These are phyloP conservation scores for Huntiella moniliformis DNA, from an alignment of 2,329 filamentous ascomycete genomes.

Conservation along the genomic window DNA sequence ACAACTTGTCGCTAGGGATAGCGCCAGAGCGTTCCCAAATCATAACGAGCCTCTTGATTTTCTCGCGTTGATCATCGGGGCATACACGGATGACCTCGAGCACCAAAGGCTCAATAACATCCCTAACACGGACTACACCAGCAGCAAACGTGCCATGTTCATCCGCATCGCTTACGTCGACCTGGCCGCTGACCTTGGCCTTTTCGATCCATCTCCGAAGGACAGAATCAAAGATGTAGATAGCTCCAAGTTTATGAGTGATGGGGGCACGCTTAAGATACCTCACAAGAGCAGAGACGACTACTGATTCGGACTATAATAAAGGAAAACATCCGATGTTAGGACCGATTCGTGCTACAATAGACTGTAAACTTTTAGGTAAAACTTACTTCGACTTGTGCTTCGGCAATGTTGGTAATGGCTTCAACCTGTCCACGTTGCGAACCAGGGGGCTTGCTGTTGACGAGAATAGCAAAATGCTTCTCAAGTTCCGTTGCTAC, in stretches of 20 bases:
- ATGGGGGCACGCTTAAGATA: constrained; percentile 89
- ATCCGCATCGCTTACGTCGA: constrained; percentile 59
- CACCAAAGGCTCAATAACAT: constrained; percentile 84
- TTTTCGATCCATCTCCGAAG: constrained; percentile 96
- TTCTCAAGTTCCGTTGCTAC: constrained; percentile 60
- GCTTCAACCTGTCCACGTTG: constrained; percentile 79
- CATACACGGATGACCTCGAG: constrained; percentile 80
- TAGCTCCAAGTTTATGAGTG: constrained; percentile 93
- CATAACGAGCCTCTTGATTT: constrained; percentile 81
- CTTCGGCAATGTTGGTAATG: constrained; percentile 73
- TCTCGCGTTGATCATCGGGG: constrained; percentile 89
- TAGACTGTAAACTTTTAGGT: neutral
- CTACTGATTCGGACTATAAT: constrained; percentile 67
- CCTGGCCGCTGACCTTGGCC: constrained; percentile 69
- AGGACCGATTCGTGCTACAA: neutral
- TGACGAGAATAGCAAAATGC: constrained; percentile 78
- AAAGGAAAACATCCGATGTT: constrained; percentile 11
- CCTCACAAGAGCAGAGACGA: constrained; percentile 44
- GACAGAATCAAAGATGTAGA: constrained; percentile 99
- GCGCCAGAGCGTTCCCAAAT: constrained; percentile 96
- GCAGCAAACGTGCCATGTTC: constrained; percentile 78
- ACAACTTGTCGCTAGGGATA: constrained; percentile 65
- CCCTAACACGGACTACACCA: constrained; percentile 89
- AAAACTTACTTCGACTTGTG: constrained; percentile 63
- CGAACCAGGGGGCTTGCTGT: constrained; percentile 80